These are phyloP conservation scores for Nigrograna mackinnonii DNA, from an alignment of 2,329 filamentous ascomycete species.

Conservation along the genomic window DNA sequence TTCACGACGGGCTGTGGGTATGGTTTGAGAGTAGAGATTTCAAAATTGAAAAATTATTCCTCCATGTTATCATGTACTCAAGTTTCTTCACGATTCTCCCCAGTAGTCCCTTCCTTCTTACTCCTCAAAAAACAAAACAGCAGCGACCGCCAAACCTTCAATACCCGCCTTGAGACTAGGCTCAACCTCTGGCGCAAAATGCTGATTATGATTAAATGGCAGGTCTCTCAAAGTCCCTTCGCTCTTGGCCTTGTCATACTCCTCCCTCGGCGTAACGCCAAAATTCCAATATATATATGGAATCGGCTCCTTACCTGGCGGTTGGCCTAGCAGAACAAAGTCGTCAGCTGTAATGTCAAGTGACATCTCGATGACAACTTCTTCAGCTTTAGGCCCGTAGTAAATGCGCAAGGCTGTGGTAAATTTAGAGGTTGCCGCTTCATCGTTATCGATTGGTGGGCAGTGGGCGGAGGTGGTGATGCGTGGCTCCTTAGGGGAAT, in stretches of 20 bases:
- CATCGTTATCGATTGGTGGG: conserved; percentile 59
- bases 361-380: conserved; percentile 44
- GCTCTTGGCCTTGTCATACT: conserved; percentile 54
- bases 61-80: no score
- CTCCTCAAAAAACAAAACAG: conserved; percentile 49
- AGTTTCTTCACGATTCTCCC: no score
- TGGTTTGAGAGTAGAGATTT: no score
- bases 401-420: conserved; percentile 49
- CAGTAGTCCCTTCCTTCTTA: no score
- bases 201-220: conserved; percentile 60
- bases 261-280: conserved; percentile 48
- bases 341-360: conserved; percentile 58
- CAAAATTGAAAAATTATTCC: no score
- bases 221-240: conserved; percentile 54
- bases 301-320: conserved; percentile 52
- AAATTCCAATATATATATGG: conserved; percentile 63
- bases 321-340: conserved; percentile 59
- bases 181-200: conserved; percentile 62
- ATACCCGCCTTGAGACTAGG: conserved; percentile 59
- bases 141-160: conserved; percentile 56
- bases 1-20: no score
- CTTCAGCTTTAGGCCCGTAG: conserved; percentile 40
- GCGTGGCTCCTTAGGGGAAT: conserved; percentile 47
- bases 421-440: conserved; percentile 44
- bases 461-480: conserved; percentile 45